phyloP scores from a whole-genome alignment of 345 rosid species.

The Excoecaria cochinchinensis region DNA sequence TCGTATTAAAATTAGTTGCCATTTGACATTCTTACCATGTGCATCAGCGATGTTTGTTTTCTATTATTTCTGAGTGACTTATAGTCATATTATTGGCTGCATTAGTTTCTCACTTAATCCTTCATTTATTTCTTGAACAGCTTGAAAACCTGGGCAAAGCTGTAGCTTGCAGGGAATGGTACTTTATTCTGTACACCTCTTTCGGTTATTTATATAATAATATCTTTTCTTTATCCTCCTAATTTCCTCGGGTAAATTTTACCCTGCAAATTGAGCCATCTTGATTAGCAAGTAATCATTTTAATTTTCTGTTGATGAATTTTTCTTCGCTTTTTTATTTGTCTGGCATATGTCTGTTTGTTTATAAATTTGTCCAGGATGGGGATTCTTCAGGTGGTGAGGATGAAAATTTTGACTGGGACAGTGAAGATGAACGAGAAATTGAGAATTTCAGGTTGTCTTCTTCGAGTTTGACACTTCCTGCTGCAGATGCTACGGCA shows the following conservation, averaged over 20 bases:
- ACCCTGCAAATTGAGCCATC: neutral
- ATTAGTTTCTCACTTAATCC: neutral
- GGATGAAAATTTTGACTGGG: conserved; percentile 51
- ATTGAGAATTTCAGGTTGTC: conserved; percentile 37
- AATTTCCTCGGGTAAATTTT: neutral
- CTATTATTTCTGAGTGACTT: neutral
- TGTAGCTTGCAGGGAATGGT: conserved; percentile 9
- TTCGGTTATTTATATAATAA: neutral
- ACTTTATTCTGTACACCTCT: neutral
- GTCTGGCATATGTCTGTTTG: neutral
- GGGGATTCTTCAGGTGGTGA: conserved; percentile 28
- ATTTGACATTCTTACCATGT: too few species aligned
- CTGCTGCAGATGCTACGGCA: conserved; percentile 24
- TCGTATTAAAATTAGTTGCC: too few species aligned
- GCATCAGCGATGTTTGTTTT: too few species aligned
- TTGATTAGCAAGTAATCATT: neutral
- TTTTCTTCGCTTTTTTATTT: neutral
- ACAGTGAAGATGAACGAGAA: conserved; percentile 67
- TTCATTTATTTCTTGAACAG: conserved; percentile 6
- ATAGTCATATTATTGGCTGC: neutral
- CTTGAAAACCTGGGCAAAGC: conserved; percentile 1
- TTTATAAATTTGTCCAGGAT: conserved; percentile 28
- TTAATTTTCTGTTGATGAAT: neutral
- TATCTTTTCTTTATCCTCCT: neutral
- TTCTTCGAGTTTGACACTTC: conserved; percentile 25